Percentiles rank a stretch among this genome's conserved stretches.
Conservation (phyloP, 176 grass and related monocot species). For the Tillandsia leiboldiana region DNA sequence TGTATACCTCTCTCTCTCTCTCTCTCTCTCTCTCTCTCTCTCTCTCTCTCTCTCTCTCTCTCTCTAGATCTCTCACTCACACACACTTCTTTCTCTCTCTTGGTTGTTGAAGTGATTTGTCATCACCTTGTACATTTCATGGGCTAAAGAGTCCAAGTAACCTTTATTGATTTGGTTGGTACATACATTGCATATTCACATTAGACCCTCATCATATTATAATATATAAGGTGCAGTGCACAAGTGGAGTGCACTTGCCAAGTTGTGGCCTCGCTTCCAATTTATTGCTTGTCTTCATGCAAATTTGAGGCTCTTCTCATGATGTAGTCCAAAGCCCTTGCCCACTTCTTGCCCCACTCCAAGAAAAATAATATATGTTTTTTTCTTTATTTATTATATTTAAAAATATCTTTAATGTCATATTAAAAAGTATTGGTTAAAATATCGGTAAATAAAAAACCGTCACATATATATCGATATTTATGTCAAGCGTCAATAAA, state of each 20-base stretch:
- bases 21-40: neutral
- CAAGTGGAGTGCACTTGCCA: slow-evolving; percentile 5
- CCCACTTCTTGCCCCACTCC: neutral
- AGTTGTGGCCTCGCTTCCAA: neutral
- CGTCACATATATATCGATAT: too few species aligned
- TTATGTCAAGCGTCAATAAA: too few species aligned
- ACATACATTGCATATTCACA: slow-evolving; percentile 37
- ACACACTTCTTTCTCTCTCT: neutral
- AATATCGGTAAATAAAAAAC: too few species aligned
- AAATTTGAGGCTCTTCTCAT: slow-evolving; percentile 5
- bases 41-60: neutral
- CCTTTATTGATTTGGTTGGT: slow-evolving; percentile 42
- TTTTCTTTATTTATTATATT: too few species aligned
- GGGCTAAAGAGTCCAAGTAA: slow-evolving; percentile 30
- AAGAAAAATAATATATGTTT: too few species aligned
- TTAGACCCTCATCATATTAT: slow-evolving; percentile 13
- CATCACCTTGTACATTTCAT: slow-evolving; percentile 45
- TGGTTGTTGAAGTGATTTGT: slow-evolving; percentile 23
- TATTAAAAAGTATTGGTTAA: too few species aligned
- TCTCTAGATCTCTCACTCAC: neutral
- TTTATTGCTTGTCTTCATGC: slow-evolving; percentile 4
- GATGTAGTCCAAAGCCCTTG: neutral
- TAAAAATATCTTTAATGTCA: too few species aligned
- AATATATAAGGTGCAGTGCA: slow-evolving; percentile 13
- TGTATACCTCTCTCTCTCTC: neutral